A percentile compares a stretch with the other conserved stretches of the same genome.
These are phyloP conservation scores for Fremontodendron californicum DNA, from an alignment of 345 rosid genomes.

Conservation along the genomic window DNA sequence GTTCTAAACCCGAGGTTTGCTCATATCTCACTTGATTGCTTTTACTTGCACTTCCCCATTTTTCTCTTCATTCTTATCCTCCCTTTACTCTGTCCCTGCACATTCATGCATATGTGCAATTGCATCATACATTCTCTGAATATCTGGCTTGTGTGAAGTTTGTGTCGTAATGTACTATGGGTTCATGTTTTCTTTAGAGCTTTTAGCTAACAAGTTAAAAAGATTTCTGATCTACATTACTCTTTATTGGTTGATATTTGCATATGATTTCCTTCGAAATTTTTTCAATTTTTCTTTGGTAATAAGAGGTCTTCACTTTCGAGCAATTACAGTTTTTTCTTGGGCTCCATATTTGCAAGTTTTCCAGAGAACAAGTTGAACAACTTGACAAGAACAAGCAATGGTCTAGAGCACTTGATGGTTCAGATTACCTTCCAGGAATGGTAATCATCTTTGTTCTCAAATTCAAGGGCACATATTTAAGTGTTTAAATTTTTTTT, in stretches of 20 bases:
- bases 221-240: neutral
- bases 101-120: neutral
- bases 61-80: neutral
- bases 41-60: neutral
- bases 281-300: neutral
- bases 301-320: neutral
- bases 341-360: constrained; percentile 40
- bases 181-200: neutral
- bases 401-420: constrained; percentile 99
- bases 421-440: constrained; percentile 98
- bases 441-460: constrained; percentile 45
- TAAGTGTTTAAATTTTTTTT: neutral
- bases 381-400: constrained; percentile 81
- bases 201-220: neutral
- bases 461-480: neutral
- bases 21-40: constrained; percentile 9
- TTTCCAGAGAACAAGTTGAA: constrained; percentile 74
- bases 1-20: constrained; percentile 85
- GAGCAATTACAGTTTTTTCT: neutral
- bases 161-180: neutral
- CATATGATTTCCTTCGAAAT: neutral
- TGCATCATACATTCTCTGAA: neutral
- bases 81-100: neutral
- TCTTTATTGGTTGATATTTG: neutral
- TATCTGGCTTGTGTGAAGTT: neutral